Conservation (phyloP, 2,329 filamentous ascomycete species). For the Botrytis squamosa region DNA sequence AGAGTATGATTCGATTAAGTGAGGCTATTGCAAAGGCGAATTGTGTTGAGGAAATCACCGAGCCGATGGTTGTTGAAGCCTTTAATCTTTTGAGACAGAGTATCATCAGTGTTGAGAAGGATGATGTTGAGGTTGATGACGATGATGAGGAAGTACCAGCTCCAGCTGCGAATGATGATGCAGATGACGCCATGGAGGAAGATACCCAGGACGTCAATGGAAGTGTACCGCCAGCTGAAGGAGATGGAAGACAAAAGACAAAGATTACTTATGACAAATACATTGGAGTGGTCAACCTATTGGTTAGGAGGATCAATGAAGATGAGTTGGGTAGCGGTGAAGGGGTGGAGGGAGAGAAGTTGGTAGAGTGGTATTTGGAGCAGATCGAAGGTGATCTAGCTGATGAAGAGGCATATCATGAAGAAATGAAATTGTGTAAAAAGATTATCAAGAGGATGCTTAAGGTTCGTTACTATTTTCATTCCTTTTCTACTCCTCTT, state of each 20-base stretch:
- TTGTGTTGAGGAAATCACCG: constrained; percentile 85
- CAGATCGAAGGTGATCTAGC: constrained; percentile 81
- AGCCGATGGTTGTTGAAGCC: constrained; percentile 85
- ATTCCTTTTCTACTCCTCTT: constrained; percentile 26
- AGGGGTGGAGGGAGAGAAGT: constrained; percentile 78
- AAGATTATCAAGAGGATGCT: constrained; percentile 96
- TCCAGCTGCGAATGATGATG: constrained; percentile 45
- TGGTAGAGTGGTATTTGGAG: constrained; percentile 89
- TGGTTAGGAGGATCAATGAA: constrained; percentile 80
- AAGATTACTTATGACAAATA: constrained; percentile 97
- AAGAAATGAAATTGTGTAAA: constrained; percentile 67
- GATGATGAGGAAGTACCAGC: constrained; percentile 41
- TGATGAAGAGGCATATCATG: constrained; percentile 76
- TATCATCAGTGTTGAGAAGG: constrained; percentile 96
- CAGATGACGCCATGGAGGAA: constrained; percentile 53
- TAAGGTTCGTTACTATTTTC: constrained; percentile 62
- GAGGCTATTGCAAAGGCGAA: constrained; percentile 99
- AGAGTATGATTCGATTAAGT: constrained; percentile 90
- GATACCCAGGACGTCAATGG: constrained; percentile 42
- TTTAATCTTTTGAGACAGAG: constrained; percentile 88
- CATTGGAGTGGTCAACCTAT: constrained; percentile 80
- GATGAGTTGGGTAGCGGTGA: constrained; percentile 75
- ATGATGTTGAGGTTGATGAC: constrained; percentile 68
- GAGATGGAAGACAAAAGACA: constrained; percentile 54
- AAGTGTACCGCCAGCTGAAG: constrained; percentile 28